A percentile compares a stretch with the other conserved stretches of the same genome.
phyloP scores from a whole-genome alignment of 2,329 filamentous ascomycete genomes.

The Alternaria sp. region DNA sequence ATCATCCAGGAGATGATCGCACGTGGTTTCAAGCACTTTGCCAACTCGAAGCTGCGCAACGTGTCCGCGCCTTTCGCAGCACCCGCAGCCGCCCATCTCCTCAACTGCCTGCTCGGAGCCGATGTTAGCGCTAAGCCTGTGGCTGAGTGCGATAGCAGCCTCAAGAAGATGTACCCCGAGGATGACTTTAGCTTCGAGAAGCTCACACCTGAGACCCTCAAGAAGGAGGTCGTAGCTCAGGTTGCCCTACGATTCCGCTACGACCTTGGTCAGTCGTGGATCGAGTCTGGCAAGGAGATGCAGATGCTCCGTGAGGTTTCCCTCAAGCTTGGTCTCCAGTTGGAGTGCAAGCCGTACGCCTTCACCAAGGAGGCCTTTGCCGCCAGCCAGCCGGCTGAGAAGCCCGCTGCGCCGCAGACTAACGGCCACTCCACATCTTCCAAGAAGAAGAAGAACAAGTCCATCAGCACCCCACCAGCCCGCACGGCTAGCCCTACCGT shows the following conservation, averaged over 20 bases:
- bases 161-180: slow-evolving; percentile 80
- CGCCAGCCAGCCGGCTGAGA: slow-evolving; percentile 23
- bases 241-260: slow-evolving; percentile 78
- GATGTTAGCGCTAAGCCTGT: slow-evolving; percentile 77
- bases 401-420: slow-evolving; percentile 32
- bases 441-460: slow-evolving; percentile 61
- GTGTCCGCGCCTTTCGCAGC: slow-evolving; percentile 81
- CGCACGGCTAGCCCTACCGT: slow-evolving; percentile 51
- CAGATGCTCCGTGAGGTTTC: slow-evolving; percentile 90
- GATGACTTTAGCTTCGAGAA: slow-evolving; percentile 81
- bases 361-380: slow-evolving; percentile 59
- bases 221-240: slow-evolving; percentile 73
- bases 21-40: slow-evolving; percentile 94
- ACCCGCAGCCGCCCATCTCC: slow-evolving; percentile 79
- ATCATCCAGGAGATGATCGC: slow-evolving; percentile 90
- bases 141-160: slow-evolving; percentile 75
- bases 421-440: slow-evolving; percentile 48
- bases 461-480: slow-evolving; percentile 56
- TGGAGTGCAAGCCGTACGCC: slow-evolving; percentile 77
- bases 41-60: slow-evolving; percentile 77
- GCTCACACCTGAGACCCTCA: slow-evolving; percentile 75
- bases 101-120: slow-evolving; percentile 89
- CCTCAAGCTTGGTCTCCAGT: slow-evolving; percentile 87
- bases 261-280: slow-evolving; percentile 72
- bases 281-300: slow-evolving; percentile 70